Conservation (phyloP, 2,329 filamentous ascomycete species). For the Didymella segeticola region DNA sequence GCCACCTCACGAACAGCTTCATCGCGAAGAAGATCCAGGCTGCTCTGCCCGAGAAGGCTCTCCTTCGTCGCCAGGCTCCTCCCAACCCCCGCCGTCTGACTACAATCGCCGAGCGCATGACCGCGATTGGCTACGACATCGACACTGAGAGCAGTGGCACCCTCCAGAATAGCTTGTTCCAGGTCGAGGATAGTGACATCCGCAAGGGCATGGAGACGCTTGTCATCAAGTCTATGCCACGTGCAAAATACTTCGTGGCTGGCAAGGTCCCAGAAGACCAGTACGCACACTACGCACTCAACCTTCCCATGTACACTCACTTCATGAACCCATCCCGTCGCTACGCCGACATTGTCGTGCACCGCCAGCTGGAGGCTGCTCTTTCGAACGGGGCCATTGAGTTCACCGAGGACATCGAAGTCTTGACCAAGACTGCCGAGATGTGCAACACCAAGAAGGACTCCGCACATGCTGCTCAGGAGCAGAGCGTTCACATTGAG, state of each 20-base stretch:
- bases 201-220: conserved; percentile 98
- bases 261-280: conserved; percentile 79
- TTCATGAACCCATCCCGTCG: conserved; percentile 95
- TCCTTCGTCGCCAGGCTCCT: conserved; percentile 83
- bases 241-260: conserved; percentile 92
- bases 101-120: conserved; percentile 93
- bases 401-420: conserved; percentile 88
- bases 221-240: conserved; percentile 92
- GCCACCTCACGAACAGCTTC: conserved; percentile 89
- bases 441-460: conserved; percentile 99
- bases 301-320: conserved; percentile 93
- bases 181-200: conserved; percentile 84
- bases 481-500: conserved; percentile 98
- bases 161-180: conserved; percentile 93
- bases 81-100: conserved; percentile 88
- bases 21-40: conserved; percentile 83
- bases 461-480: conserved; percentile 94
- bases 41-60: conserved; percentile 86
- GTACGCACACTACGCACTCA: conserved; percentile 88
- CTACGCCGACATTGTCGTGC: conserved; percentile 93
- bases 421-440: conserved; percentile 88
- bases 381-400: conserved; percentile 83
- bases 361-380: conserved; percentile 89
- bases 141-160: conserved; percentile 88
- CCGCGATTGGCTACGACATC: conserved; percentile 85